Percentiles rank a stretch among this genome's conserved stretches.
Conservation (phyloP, 148 eudicot species). For the Cornus controversa region DNA sequence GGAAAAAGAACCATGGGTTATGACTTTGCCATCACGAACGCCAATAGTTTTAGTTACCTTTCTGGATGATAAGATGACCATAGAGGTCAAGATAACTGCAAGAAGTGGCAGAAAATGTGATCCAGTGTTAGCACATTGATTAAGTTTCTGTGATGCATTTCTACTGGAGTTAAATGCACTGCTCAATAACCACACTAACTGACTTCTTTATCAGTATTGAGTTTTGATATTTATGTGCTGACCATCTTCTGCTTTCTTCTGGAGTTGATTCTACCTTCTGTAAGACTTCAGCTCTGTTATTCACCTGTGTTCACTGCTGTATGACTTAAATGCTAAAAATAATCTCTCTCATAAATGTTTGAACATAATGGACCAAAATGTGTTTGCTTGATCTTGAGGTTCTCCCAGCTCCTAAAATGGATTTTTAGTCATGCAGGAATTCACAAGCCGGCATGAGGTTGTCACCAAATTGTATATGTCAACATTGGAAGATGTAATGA, state of each 20-base stretch:
- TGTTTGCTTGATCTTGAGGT: neutral
- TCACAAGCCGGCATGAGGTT: conserved; percentile 24
- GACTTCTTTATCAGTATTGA: neutral
- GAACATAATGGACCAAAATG: neutral
- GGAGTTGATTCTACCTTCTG: neutral
- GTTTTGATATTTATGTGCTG: neutral
- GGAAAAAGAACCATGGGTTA: neutral
- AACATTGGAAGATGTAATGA: conserved; percentile 37
- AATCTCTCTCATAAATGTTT: neutral
- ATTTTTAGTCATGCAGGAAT: conserved; percentile 69
- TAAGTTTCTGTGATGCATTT: neutral
- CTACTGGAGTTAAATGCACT: neutral
- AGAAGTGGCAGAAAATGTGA: neutral
- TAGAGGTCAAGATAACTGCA: neutral
- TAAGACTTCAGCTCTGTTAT: neutral
- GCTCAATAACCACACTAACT: neutral
- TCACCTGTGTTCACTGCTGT: neutral
- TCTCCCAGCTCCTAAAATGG: conserved; percentile 29
- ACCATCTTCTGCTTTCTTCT: neutral
- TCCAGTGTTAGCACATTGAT: neutral
- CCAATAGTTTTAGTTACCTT: neutral
- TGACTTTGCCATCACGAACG: too few relatives aligned
- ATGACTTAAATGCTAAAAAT: neutral
- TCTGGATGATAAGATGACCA: neutral
- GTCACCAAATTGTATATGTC: conserved; percentile 17